Evolutionary conservation across 1,139 yeast genomes (phyloP).

Genomic region (Saccharomycopsis hybrid): DNA sequence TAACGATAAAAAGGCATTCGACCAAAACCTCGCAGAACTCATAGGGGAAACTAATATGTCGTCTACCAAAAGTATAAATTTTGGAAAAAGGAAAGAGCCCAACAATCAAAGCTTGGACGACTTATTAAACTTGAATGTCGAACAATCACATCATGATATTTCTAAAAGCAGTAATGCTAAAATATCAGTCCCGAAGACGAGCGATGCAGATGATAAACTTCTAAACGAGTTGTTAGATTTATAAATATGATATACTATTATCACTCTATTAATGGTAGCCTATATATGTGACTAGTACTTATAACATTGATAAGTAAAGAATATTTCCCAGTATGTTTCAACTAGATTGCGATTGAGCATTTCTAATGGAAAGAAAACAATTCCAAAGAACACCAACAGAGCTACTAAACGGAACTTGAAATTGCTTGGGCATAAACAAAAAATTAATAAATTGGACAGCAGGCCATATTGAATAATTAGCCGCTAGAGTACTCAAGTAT

Average conservation of each 20-base stretch:
- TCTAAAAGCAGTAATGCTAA: not conserved
- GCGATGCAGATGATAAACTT: conserved; percentile 10
- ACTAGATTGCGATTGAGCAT: conserved; percentile 29
- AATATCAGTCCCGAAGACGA: not conserved
- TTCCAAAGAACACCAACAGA: conserved; percentile 90
- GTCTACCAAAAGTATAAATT: too few relatives aligned
- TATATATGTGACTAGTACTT: not conserved
- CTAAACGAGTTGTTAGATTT: conserved; percentile 18
- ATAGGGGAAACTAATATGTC: too few relatives aligned
- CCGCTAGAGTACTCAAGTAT: conserved; percentile 69
- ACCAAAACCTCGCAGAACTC: too few relatives aligned
- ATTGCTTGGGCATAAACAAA: conserved; percentile 64
- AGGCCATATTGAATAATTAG: conserved; percentile 90
- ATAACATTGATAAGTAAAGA: too few relatives aligned
- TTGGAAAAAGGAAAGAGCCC: too few relatives aligned
- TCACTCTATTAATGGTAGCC: not conserved
- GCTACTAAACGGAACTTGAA: conserved; percentile 89
- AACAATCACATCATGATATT: not conserved
- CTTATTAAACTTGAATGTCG: not conserved
- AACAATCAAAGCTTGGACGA: conserved; percentile 2
- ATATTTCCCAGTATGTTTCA: not conserved
- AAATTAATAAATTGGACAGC: conserved; percentile 88
- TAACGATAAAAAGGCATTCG: too few relatives aligned
- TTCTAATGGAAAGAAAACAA: conserved; percentile 78
- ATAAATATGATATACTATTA: not conserved